phyloP scores from a whole-genome alignment of 1,284 basidiomycete genomes.

The Boletellus sp. region DNA sequence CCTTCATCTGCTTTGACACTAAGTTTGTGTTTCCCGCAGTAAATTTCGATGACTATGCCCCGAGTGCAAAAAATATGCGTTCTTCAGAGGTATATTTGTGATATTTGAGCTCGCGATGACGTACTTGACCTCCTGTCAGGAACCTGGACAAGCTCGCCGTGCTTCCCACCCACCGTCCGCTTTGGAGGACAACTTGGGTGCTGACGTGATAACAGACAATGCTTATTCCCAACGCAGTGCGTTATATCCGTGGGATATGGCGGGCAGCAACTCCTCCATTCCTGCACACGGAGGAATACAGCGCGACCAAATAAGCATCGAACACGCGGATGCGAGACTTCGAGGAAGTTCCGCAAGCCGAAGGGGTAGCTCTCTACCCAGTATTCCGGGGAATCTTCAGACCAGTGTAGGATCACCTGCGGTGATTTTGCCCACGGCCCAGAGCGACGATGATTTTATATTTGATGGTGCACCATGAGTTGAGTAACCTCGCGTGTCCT shows the following conservation, averaged over 20 bases:
- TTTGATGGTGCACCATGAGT: conserved; percentile 49
- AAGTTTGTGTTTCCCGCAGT: conserved; percentile 14
- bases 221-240: conserved; percentile 61
- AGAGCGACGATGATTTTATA: conserved; percentile 56
- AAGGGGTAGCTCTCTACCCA: conserved; percentile 50
- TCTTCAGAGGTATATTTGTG: conserved; percentile 63
- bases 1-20: conserved; percentile 1
- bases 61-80: conserved; percentile 34
- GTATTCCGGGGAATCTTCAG: conserved; percentile 41
- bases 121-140: conserved; percentile 40
- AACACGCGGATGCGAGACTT: conserved; percentile 49
- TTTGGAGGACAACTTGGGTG: conserved; percentile 44
- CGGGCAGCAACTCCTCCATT: conserved; percentile 60
- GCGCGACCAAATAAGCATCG: conserved; percentile 45
- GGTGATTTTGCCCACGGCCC: conserved; percentile 38
- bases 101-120: background rate
- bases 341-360: conserved; percentile 51
- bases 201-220: conserved; percentile 40
- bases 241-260: conserved; percentile 80
- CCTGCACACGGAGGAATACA: conserved; percentile 37
- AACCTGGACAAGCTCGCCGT: conserved; percentile 72
- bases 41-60: conserved; percentile 19
- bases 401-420: conserved; percentile 48
- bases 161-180: conserved; percentile 52
- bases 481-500: conserved; percentile 1